Evolutionary conservation across 2,329 filamentous ascomycete species (phyloP).

Genomic region (Pseudocercospora cruenta): DNA sequence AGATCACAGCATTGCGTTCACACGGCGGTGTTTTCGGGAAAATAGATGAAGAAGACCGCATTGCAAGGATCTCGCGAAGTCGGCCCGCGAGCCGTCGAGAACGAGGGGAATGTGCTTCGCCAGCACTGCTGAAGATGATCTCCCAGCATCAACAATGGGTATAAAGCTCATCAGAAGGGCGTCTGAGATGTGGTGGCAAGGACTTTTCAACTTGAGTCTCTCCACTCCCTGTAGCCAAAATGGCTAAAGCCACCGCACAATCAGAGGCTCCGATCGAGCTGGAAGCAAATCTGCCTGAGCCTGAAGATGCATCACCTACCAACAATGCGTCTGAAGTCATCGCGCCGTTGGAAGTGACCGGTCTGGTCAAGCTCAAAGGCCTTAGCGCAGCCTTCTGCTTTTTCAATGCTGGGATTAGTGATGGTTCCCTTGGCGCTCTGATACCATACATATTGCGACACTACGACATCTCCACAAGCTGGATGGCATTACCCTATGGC

Average conservation of each 20-base stretch:
- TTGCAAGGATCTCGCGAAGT: neutral
- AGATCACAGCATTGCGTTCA: neutral
- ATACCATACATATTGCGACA: conserved; percentile 65
- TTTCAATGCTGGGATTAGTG: conserved; percentile 67
- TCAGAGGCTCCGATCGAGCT: neutral
- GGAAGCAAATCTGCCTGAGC: neutral
- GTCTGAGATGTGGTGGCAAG: neutral
- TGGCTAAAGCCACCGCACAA: neutral
- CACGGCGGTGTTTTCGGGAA: neutral
- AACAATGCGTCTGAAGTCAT: conserved; percentile 7
- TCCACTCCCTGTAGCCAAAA: neutral
- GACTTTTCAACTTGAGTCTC: neutral
- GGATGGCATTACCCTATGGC: conserved; percentile 50
- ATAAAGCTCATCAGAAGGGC: neutral
- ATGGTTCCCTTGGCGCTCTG: conserved; percentile 65
- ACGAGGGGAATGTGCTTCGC: neutral
- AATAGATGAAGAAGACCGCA: no score
- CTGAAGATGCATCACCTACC: neutral
- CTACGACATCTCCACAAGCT: conserved; percentile 58
- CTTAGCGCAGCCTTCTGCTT: conserved; percentile 63
- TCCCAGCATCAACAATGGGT: neutral
- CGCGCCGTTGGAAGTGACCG: conserved; percentile 11
- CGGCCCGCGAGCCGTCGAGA: neutral
- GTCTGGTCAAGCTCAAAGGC: conserved; percentile 49
- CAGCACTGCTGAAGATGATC: neutral